A percentile compares a stretch with the other conserved stretches of the same genome.
Evolutionary conservation across 768 basidiomycete genomes (phyloP).

Genomic region (Suillus americanus): DNA sequence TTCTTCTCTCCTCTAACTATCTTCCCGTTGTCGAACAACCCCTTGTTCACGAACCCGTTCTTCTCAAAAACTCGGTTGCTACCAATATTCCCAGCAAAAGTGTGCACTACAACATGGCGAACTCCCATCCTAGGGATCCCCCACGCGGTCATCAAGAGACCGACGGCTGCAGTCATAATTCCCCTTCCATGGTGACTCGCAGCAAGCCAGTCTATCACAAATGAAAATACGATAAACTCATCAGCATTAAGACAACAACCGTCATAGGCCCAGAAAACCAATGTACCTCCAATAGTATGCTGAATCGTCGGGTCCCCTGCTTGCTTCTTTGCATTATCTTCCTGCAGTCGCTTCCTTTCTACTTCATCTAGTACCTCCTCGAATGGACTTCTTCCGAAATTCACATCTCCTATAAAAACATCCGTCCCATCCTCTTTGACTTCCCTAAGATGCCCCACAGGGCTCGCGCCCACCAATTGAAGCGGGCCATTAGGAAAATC

Average conservation of each 20-base stretch:
- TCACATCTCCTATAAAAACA: constrained; percentile 46
- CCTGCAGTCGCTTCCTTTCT: constrained; percentile 32
- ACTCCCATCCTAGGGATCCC: constrained; percentile 61
- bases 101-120: constrained; percentile 41
- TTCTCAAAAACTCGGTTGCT: constrained; percentile 69
- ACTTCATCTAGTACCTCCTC: constrained; percentile 36
- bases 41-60: constrained; percentile 51
- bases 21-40: constrained; percentile 39
- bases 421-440: constrained; percentile 55
- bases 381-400: constrained; percentile 23
- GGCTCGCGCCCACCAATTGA: constrained; percentile 42
- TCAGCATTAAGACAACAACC: background rate
- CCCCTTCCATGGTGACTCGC: constrained; percentile 64
- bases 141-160: constrained; percentile 56
- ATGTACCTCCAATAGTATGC: constrained; percentile 63
- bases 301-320: constrained; percentile 55
- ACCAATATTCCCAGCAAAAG: constrained; percentile 53
- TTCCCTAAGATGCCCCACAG: constrained; percentile 53
- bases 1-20: constrained; percentile 38
- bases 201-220: constrained; percentile 54
- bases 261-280: background rate
- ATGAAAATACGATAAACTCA: background rate
- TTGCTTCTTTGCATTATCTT: constrained; percentile 40
- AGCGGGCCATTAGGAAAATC: constrained; percentile 22
- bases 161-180: constrained; percentile 70